Conservation (phyloP, 768 basidiomycete species). For the Kwoniella dendrophila region DNA sequence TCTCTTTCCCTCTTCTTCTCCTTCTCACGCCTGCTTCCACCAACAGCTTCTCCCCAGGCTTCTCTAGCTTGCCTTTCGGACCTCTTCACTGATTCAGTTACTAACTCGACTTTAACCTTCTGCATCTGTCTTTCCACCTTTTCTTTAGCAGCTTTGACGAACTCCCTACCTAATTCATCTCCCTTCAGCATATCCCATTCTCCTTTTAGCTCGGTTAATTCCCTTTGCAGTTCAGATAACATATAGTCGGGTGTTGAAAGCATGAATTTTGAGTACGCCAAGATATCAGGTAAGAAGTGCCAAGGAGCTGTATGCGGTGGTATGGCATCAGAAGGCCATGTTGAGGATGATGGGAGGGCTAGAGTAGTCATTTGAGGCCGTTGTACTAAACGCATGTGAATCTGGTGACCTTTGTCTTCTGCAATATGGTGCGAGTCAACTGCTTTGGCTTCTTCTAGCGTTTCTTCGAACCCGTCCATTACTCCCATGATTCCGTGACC, state of each 20-base stretch:
- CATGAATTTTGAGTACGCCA: slow-evolving; percentile 89
- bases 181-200: slow-evolving; percentile 71
- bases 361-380: slow-evolving; percentile 93
- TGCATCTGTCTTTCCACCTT: slow-evolving; percentile 78
- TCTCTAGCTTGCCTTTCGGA: slow-evolving; percentile 65
- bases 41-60: slow-evolving; percentile 48
- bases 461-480: slow-evolving; percentile 49
- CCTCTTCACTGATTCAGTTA: slow-evolving; percentile 67
- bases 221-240: slow-evolving; percentile 68
- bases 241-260: slow-evolving; percentile 87
- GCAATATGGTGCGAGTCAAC: slow-evolving; percentile 11
- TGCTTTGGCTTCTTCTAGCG: slow-evolving; percentile 17
- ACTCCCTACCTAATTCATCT: slow-evolving; percentile 76
- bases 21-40: slow-evolving; percentile 37
- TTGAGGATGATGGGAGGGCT: slow-evolving; percentile 83
- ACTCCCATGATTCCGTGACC: slow-evolving; percentile 32
- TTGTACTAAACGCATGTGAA: slow-evolving; percentile 87
- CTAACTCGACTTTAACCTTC: slow-evolving; percentile 71
- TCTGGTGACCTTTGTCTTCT: slow-evolving; percentile 44
- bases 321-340: slow-evolving; percentile 92
- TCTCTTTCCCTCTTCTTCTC: slow-evolving; percentile 40
- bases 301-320: slow-evolving; percentile 92
- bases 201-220: slow-evolving; percentile 70
- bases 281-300: slow-evolving; percentile 91
- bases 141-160: slow-evolving; percentile 75